Conservation (phyloP, 768 basidiomycete genomes). For the Rhodotorula sphaerocarpa region DNA sequence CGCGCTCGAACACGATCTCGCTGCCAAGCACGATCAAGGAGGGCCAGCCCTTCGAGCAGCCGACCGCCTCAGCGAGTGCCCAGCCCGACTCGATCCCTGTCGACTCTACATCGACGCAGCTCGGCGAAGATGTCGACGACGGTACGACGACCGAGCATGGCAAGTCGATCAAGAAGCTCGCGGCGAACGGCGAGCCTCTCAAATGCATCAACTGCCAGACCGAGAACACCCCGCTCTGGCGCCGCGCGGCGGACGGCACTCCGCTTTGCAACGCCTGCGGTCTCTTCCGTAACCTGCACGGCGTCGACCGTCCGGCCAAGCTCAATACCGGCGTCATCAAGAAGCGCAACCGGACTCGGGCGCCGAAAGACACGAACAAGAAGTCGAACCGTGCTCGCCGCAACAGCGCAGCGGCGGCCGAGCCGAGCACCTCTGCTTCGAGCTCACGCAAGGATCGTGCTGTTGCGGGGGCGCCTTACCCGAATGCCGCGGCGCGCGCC, state of each 20-base stretch:
- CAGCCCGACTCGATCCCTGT: not conserved
- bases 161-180: conserved; percentile 1
- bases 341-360: conserved; percentile 33
- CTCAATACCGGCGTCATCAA: conserved; percentile 40
- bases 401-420: conserved; percentile 7
- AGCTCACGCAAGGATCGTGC: conserved; percentile 13
- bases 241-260: conserved; percentile 37
- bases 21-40: conserved; percentile 21
- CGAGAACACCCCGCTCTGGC: conserved; percentile 40
- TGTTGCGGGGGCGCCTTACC: conserved; percentile 20
- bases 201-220: conserved; percentile 39
- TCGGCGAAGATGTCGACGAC: not conserved
- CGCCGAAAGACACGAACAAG: conserved; percentile 20
- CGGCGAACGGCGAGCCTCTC: conserved; percentile 14
- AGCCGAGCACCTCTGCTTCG: not conserved
- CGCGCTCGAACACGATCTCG: conserved; percentile 32
- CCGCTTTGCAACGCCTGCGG: conserved; percentile 41
- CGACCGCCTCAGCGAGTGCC: not conserved
- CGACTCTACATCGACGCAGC: not conserved
- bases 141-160: no score
- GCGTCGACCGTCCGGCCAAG: conserved; percentile 37
- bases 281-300: conserved; percentile 40
- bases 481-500: conserved; percentile 12
- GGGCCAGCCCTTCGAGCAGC: conserved; percentile 18
- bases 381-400: conserved; percentile 2